Conservation (phyloP, 2,329 filamentous ascomycete genomes). For the Orbilia brochopaga region DNA sequence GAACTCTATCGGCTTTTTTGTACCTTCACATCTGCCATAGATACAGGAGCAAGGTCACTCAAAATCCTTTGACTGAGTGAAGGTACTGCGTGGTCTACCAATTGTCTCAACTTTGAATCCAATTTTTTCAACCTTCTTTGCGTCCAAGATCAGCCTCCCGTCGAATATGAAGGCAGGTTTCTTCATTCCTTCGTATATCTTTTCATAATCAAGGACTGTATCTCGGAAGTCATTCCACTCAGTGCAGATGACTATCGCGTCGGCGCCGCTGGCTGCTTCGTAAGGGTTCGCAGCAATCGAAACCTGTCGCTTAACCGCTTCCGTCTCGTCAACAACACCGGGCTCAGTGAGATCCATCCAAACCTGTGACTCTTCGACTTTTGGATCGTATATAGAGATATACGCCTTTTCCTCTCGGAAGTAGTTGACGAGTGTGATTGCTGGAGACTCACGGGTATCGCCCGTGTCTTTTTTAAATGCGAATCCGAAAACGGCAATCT, state of each 20-base stretch:
- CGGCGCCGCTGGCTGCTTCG: slow-evolving; percentile 60
- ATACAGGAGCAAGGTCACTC: slow-evolving; percentile 9
- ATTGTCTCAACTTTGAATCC: slow-evolving; percentile 56
- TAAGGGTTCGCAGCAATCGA: slow-evolving; percentile 60
- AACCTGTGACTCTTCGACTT: slow-evolving; percentile 59
- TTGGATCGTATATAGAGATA: slow-evolving; percentile 64
- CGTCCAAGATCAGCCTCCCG: slow-evolving; percentile 58
- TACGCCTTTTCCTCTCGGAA: slow-evolving; percentile 69
- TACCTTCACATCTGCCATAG: not conserved
- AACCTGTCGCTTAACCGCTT: slow-evolving; percentile 56
- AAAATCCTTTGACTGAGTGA: slow-evolving; percentile 40
- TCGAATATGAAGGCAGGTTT: slow-evolving; percentile 63
- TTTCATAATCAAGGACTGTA: slow-evolving; percentile 60
- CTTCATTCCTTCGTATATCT: slow-evolving; percentile 60
- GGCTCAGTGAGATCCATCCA: slow-evolving; percentile 55
- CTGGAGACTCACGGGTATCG: slow-evolving; percentile 74
- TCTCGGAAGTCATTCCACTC: slow-evolving; percentile 64
- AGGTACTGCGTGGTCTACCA: slow-evolving; percentile 52
- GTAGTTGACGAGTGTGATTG: slow-evolving; percentile 70
- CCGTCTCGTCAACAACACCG: slow-evolving; percentile 55
- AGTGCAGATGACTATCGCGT: slow-evolving; percentile 63
- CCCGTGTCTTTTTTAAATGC: slow-evolving; percentile 81
- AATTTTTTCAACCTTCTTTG: slow-evolving; percentile 53
- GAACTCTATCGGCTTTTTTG: slow-evolving; percentile 1
- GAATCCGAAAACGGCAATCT: slow-evolving; percentile 74